These are phyloP conservation scores for Ceriops tagal DNA, from an alignment of 345 rosid genomes.

Conservation along the genomic window DNA sequence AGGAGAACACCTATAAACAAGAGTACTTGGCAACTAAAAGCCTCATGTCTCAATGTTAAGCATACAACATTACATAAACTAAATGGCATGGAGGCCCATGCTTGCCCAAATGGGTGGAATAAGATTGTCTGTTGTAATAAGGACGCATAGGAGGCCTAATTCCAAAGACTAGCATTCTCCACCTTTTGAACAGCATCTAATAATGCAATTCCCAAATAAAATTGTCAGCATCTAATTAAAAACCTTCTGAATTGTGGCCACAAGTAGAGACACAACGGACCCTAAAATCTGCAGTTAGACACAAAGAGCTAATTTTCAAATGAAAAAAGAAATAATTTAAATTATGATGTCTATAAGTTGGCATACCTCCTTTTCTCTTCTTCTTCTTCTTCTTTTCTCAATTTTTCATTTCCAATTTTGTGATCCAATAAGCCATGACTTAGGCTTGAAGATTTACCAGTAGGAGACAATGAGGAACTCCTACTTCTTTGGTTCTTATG, in stretches of 20 bases:
- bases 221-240: background rate
- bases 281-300: conserved; percentile 1
- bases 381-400: conserved; percentile 62
- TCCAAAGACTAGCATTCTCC: conserved; percentile 4
- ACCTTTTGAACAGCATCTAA: background rate
- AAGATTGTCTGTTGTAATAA: background rate
- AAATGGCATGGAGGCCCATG: background rate
- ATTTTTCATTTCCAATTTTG: conserved; percentile 58
- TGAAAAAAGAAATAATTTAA: conserved; percentile 3
- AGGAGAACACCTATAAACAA: background rate
- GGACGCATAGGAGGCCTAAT: background rate
- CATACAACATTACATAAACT: background rate
- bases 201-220: background rate
- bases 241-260: background rate
- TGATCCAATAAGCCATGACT: conserved; percentile 60
- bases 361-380: conserved; percentile 90
- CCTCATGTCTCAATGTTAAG: background rate
- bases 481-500: conserved; percentile 73
- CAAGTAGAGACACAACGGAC: background rate
- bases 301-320: background rate
- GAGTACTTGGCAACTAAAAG: background rate
- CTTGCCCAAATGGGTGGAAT: background rate
- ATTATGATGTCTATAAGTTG: conserved; percentile 5
- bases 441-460: conserved; percentile 53
- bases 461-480: conserved; percentile 70